Percentiles rank a stretch among this genome's conserved stretches.
Conservation (phyloP, 164 flowering plant species). For the Umbilicus rupestris region DNA sequence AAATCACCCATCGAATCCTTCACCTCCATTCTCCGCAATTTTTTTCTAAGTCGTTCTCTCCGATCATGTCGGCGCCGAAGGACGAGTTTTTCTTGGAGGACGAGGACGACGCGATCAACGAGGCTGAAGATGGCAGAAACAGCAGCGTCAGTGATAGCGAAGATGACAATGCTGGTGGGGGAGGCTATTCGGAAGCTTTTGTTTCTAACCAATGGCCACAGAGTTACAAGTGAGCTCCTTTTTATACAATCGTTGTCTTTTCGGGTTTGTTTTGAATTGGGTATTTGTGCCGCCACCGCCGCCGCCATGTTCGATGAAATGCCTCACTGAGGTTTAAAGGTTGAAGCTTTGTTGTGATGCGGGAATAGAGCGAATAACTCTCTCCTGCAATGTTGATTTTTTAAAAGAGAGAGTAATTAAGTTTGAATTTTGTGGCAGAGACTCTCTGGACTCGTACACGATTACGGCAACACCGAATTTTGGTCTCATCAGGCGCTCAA, state of each 20-base stretch:
- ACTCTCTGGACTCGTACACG: constrained; percentile 59
- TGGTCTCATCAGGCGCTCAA: constrained; percentile 28
- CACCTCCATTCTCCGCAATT: not conserved
- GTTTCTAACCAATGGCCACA: constrained; percentile 53
- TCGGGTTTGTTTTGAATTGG: too few species aligned
- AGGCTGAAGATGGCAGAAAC: constrained; percentile 12
- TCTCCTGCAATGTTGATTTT: too few species aligned
- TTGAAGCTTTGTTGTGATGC: not conserved
- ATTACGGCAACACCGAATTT: constrained; percentile 65
- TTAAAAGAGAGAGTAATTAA: not conserved
- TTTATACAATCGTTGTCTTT: not conserved
- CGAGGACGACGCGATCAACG: constrained; percentile 11
- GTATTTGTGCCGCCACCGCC: not conserved
- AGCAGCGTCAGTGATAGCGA: constrained; percentile 8
- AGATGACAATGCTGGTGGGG: constrained; percentile 9
- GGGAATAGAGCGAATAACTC: too few species aligned
- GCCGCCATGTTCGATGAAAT: not conserved
- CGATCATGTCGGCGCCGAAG: not conserved
- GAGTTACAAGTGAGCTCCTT: constrained; percentile 38
- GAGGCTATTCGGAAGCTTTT: constrained; percentile 12
- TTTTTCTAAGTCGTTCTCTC: not conserved
- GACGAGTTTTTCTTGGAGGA: constrained; percentile 16
- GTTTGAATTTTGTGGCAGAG: constrained; percentile 34
- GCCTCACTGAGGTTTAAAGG: too few species aligned
- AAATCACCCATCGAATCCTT: not conserved